These are phyloP conservation scores for Microbotryum intermedium DNA, from an alignment of 1,284 basidiomycete species.

Conservation along the genomic window DNA sequence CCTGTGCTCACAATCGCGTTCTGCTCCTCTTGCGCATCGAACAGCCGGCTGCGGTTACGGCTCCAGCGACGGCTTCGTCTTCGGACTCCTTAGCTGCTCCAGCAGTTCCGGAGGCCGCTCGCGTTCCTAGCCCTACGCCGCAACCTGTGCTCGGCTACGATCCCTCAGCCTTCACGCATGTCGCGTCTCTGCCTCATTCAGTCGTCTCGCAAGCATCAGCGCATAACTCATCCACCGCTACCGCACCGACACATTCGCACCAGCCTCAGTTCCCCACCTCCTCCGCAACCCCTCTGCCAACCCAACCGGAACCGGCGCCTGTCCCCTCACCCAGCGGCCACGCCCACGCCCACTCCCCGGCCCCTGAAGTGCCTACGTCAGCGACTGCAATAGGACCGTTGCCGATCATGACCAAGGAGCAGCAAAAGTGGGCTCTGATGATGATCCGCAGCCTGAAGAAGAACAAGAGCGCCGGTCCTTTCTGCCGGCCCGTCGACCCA, in stretches of 20 bases:
- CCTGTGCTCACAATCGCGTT: conserved; percentile 8
- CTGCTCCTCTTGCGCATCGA: conserved; percentile 14
- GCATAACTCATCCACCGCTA: not conserved
- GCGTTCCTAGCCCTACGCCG: not conserved
- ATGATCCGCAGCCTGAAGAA: conserved; percentile 79
- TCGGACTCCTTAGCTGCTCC: not conserved
- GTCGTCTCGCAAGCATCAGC: not conserved
- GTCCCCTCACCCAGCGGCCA: not conserved
- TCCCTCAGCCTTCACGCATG: conserved; percentile 9
- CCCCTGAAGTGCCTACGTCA: not conserved
- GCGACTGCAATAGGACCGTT: conserved; percentile 4
- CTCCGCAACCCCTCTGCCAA: not conserved
- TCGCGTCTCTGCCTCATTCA: conserved; percentile 7
- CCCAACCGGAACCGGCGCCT: not conserved
- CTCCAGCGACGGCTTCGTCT: not conserved
- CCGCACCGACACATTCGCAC: not conserved
- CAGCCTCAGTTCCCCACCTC: conserved; percentile 6
- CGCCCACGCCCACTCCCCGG: not conserved
- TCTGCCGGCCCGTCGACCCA: conserved; percentile 83
- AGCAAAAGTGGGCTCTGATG: conserved; percentile 73
- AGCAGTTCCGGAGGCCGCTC: not conserved
- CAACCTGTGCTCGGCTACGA: conserved; percentile 8
- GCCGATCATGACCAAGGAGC: conserved; percentile 40
- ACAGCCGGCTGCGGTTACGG: not conserved
- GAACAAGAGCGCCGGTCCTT: conserved; percentile 71